A percentile compares a stretch with the other conserved stretches of the same genome.
Evolutionary conservation across 176 grass and related monocot genomes (phyloP).

Genomic region (Dactylis glomerata): DNA sequence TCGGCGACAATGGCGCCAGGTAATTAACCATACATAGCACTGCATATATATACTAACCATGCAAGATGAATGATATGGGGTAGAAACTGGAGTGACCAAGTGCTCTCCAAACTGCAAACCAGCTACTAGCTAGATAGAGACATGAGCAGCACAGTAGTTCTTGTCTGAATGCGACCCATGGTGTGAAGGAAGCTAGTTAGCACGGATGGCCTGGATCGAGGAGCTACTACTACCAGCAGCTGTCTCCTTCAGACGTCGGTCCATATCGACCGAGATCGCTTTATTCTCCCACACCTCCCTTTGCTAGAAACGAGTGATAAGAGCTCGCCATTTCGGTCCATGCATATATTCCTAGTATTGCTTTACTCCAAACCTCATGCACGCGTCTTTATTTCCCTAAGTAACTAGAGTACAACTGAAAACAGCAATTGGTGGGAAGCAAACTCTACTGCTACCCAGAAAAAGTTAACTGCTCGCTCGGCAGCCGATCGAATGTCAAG

Average conservation of each 20-base stretch:
- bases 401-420: conserved; percentile 4
- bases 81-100: not conserved
- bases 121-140: not conserved
- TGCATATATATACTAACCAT: not conserved
- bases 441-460: not conserved
- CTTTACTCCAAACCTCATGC: conserved; percentile 29
- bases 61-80: not conserved
- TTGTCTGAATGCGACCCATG: conserved; percentile 19
- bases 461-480: not conserved
- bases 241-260: not conserved
- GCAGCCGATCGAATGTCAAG: conserved; percentile 29
- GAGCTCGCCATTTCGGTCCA: conserved; percentile 40
- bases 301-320: conserved; percentile 39
- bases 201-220: not conserved
- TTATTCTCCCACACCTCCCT: conserved; percentile 40
- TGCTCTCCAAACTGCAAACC: not conserved
- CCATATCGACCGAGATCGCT: conserved; percentile 2
- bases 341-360: conserved; percentile 88
- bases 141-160: not conserved
- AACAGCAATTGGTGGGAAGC: conserved; percentile 8
- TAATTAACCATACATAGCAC: not conserved
- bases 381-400: not conserved
- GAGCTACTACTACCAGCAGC: not conserved
- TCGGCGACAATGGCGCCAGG: conserved; percentile 94
- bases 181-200: not conserved